Percentiles rank a stretch among this genome's conserved stretches.
phyloP scores from a whole-genome alignment of 1,284 basidiomycete genomes.

The Tremellales sp. region DNA sequence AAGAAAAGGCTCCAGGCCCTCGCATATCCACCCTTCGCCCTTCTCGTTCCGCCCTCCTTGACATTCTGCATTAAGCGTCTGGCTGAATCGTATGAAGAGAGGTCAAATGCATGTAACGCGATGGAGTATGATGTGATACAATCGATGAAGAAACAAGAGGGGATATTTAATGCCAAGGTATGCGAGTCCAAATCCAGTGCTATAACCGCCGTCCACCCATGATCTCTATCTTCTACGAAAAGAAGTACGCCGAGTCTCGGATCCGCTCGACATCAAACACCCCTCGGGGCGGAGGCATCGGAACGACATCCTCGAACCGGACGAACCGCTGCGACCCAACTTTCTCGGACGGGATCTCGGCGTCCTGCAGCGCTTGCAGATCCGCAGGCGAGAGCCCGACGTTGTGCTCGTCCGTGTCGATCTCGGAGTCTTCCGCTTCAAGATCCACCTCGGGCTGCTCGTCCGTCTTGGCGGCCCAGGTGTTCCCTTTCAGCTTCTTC shows the following conservation, averaged over 20 bases:
- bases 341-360: slow-evolving; percentile 13
- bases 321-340: slow-evolving; percentile 57
- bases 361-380: background rate
- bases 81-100: too few relatives aligned
- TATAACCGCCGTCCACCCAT: too few relatives aligned
- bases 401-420: slow-evolving; percentile 32
- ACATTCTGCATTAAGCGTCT: too few relatives aligned
- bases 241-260: slow-evolving; percentile 82
- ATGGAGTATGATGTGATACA: too few relatives aligned
- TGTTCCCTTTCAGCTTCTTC: slow-evolving; percentile 9
- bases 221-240: slow-evolving; percentile 49
- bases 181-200: too few relatives aligned
- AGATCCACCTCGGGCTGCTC: slow-evolving; percentile 12
- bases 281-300: slow-evolving; percentile 80
- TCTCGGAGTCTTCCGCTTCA: slow-evolving; percentile 30
- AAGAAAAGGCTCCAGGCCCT: too few relatives aligned
- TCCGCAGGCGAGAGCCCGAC: slow-evolving; percentile 17
- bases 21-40: too few relatives aligned
- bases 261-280: slow-evolving; percentile 83
- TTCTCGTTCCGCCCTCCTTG: too few relatives aligned
- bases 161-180: too few relatives aligned
- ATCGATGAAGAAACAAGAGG: too few relatives aligned
- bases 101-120: too few relatives aligned
- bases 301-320: slow-evolving; percentile 70
- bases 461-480: slow-evolving; percentile 16